Percentiles rank a stretch among this genome's conserved stretches.
Conservation (phyloP, 2,329 filamentous ascomycete species). For the Trichoderma oligosporum region DNA sequence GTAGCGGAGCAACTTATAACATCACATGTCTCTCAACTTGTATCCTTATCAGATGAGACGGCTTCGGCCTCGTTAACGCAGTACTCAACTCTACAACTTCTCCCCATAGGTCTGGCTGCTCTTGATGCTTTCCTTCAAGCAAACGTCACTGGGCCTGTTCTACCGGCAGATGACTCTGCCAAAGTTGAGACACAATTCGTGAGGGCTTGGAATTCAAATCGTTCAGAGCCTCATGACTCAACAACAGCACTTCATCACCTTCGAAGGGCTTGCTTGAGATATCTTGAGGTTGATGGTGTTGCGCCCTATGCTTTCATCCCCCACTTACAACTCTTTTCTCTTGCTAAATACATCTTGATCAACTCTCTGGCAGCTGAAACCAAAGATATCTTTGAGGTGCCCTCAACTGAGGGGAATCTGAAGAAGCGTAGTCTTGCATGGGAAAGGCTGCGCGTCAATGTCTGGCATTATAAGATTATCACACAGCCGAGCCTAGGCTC, state of each 20-base stretch:
- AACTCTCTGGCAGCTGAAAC: constrained; percentile 24
- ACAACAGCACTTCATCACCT: constrained; percentile 36
- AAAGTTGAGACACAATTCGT: constrained; percentile 38
- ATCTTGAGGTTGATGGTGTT: constrained; percentile 77
- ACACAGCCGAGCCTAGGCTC: constrained; percentile 53
- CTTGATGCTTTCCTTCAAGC: constrained; percentile 79
- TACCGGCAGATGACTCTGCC: constrained; percentile 37
- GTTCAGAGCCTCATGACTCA: not conserved
- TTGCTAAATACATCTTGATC: constrained; percentile 57
- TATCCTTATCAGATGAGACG: not conserved
- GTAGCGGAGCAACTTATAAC: constrained; percentile 15
- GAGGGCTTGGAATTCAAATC: constrained; percentile 34
- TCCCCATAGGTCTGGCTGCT: constrained; percentile 34
- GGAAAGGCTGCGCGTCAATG: constrained; percentile 66
- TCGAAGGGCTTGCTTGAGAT: constrained; percentile 58
- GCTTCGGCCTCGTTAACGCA: not conserved
- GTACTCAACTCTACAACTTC: constrained; percentile 16
- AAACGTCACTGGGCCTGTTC: constrained; percentile 81
- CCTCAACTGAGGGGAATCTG: constrained; percentile 36
- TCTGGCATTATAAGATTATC: constrained; percentile 62
- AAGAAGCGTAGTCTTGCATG: constrained; percentile 52
- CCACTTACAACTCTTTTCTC: constrained; percentile 74
- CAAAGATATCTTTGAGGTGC: constrained; percentile 27
- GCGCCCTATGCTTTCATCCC: constrained; percentile 82
- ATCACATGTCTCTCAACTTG: constrained; percentile 14